Evolutionary conservation across 176 grass and related monocot species (phyloP).

Genomic region (Pharus latifolius): DNA sequence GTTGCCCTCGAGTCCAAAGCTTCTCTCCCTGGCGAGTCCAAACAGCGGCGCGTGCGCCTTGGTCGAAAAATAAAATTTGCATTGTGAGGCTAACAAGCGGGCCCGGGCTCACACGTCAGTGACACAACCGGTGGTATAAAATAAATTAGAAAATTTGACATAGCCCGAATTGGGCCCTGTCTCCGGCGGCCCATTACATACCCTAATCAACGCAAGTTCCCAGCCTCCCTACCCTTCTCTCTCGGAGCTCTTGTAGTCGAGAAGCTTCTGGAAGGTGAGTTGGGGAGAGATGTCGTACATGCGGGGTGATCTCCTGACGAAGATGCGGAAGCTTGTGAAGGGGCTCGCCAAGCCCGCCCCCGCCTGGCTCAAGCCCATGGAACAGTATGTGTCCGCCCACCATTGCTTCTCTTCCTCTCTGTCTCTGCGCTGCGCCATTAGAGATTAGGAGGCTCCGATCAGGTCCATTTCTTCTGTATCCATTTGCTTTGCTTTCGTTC

Average conservation of each 20-base stretch:
- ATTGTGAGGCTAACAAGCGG: too few relatives aligned
- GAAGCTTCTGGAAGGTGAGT: background rate
- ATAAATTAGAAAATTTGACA: too few relatives aligned
- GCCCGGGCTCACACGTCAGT: too few relatives aligned
- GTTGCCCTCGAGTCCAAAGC: too few relatives aligned
- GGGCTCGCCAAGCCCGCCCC: slow-evolving; percentile 59
- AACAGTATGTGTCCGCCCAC: slow-evolving; percentile 26
- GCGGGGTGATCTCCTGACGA: slow-evolving; percentile 59
- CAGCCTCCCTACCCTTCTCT: too few relatives aligned
- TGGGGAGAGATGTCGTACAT: slow-evolving; percentile 63
- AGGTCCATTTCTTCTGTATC: background rate
- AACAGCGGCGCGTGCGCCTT: too few relatives aligned
- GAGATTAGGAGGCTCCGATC: background rate
- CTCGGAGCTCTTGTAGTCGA: too few relatives aligned
- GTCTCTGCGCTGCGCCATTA: background rate
- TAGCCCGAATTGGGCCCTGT: background rate
- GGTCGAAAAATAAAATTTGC: too few relatives aligned
- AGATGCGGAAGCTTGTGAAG: slow-evolving; percentile 73
- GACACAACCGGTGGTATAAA: too few relatives aligned
- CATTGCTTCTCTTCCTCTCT: background rate
- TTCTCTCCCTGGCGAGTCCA: too few relatives aligned
- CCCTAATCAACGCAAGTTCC: background rate
- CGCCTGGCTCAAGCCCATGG: slow-evolving; percentile 92
- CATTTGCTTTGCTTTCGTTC: background rate
- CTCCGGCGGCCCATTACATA: background rate